Percentiles rank a stretch among this genome's conserved stretches.
Evolutionary conservation across 768 basidiomycete species (phyloP).

Genomic region (Strobilomyces confusus): DNA sequence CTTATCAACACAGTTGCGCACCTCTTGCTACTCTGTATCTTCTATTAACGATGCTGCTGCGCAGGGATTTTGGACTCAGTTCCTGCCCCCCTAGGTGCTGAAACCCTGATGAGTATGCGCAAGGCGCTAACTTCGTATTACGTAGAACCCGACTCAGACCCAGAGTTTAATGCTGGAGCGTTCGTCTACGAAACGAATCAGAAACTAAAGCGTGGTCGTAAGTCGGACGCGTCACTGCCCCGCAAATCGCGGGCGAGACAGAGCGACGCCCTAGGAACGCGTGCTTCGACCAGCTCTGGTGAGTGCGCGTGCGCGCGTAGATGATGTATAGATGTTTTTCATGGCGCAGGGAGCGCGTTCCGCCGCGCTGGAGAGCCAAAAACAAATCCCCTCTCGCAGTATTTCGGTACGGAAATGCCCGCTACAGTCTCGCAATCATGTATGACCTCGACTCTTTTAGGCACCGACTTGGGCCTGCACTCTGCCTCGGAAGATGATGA

Average conservation of each 20-base stretch:
- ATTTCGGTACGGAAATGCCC: slow-evolving; percentile 39
- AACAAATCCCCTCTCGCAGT: slow-evolving; percentile 45
- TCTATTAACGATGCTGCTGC: background rate
- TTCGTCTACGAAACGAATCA: slow-evolving; percentile 30
- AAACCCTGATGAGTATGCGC: background rate
- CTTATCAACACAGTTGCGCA: slow-evolving; percentile 22
- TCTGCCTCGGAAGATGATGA: slow-evolving; percentile 47
- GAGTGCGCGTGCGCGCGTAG: background rate
- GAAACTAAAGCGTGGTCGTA: slow-evolving; percentile 16
- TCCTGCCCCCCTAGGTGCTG: slow-evolving; percentile 34
- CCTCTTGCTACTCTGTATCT: background rate
- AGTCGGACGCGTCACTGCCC: slow-evolving; percentile 11
- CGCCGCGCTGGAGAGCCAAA: slow-evolving; percentile 3
- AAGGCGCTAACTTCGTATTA: background rate
- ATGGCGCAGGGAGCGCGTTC: background rate
- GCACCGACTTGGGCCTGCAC: slow-evolving; percentile 43
- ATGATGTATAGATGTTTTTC: background rate
- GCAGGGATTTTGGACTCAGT: slow-evolving; percentile 28
- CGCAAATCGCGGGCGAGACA: slow-evolving; percentile 18
- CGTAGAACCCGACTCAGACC: slow-evolving; percentile 32
- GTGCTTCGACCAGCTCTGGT: slow-evolving; percentile 11
- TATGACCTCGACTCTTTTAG: slow-evolving; percentile 20
- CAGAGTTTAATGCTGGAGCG: slow-evolving; percentile 30
- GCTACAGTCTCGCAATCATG: background rate
- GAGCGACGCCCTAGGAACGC: slow-evolving; percentile 3